Evolutionary conservation across 73 alveolate genomes (phyloP).

Genomic region (Breviolum minutum): DNA sequence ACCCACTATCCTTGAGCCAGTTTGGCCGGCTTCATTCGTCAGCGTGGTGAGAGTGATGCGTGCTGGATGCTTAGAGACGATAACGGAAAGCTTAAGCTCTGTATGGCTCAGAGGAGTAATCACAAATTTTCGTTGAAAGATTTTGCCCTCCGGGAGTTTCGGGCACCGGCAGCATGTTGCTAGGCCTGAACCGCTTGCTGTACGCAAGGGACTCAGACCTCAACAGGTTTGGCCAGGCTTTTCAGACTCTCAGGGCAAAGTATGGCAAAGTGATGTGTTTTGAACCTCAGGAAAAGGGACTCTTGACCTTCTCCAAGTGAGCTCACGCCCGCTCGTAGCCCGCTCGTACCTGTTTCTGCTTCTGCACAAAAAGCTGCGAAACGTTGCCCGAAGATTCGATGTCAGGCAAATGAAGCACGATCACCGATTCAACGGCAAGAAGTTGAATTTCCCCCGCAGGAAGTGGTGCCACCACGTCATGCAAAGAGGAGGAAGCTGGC

Average conservation of each 20-base stretch:
- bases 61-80: slow-evolving; percentile 77
- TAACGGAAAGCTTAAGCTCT: too few species aligned
- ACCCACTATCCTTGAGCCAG: not conserved
- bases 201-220: slow-evolving; percentile 15
- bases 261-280: not conserved
- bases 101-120: too few species aligned
- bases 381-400: not conserved
- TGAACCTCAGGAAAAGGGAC: slow-evolving; percentile 51
- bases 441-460: not conserved
- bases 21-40: slow-evolving; percentile 98
- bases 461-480: not conserved
- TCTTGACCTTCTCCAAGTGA: slow-evolving; percentile 88
- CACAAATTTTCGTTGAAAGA: too few species aligned
- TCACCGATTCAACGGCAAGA: too few species aligned
- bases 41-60: slow-evolving; percentile 98
- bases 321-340: not conserved
- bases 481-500: slow-evolving; percentile 64
- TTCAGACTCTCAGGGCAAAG: not conserved
- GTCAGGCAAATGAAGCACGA: too few species aligned
- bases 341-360: not conserved
- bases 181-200: slow-evolving; percentile 77
- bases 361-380: not conserved
- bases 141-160: too few species aligned
- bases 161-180: not conserved
- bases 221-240: not conserved